phyloP scores from a whole-genome alignment of 1,139 yeast species.

The Candida anutae region DNA sequence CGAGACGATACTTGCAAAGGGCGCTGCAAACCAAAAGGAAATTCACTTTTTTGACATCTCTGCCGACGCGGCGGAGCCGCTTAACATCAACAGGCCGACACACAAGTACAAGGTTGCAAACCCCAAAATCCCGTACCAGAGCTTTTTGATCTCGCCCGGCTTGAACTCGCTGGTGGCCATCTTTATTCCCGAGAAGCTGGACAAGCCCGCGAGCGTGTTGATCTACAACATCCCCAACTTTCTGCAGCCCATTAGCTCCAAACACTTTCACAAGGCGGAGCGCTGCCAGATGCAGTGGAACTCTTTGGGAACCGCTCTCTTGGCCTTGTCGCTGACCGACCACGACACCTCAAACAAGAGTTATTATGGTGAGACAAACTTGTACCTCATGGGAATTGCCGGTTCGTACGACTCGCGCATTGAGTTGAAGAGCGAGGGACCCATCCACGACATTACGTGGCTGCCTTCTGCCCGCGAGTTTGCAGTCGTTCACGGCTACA shows the following conservation, averaged over 20 bases:
- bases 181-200: conserved; percentile 76
- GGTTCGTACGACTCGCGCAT: conserved; percentile 90
- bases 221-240: conserved; percentile 75
- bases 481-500: conserved; percentile 93
- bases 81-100: conserved; percentile 43
- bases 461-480: conserved; percentile 94
- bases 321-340: conserved; percentile 92
- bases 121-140: conserved; percentile 43
- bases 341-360: conserved; percentile 91
- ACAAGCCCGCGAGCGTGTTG: conserved; percentile 82
- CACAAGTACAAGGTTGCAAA: conserved; percentile 59
- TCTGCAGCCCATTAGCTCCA: conserved; percentile 73
- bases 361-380: conserved; percentile 93
- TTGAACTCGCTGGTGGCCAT: conserved; percentile 88
- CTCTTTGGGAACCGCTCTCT: conserved; percentile 83
- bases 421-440: conserved; percentile 84
- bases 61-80: conserved; percentile 32
- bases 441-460: conserved; percentile 97
- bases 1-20: conserved; percentile 62
- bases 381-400: conserved; percentile 84
- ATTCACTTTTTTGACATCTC: conserved; percentile 63
- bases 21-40: conserved; percentile 49
- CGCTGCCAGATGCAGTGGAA: conserved; percentile 92
- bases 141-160: conserved; percentile 72
- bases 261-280: conserved; percentile 93